These are phyloP conservation scores for Stemphylium lycopersici DNA, from an alignment of 2,329 filamentous ascomycete species.

Conservation along the genomic window DNA sequence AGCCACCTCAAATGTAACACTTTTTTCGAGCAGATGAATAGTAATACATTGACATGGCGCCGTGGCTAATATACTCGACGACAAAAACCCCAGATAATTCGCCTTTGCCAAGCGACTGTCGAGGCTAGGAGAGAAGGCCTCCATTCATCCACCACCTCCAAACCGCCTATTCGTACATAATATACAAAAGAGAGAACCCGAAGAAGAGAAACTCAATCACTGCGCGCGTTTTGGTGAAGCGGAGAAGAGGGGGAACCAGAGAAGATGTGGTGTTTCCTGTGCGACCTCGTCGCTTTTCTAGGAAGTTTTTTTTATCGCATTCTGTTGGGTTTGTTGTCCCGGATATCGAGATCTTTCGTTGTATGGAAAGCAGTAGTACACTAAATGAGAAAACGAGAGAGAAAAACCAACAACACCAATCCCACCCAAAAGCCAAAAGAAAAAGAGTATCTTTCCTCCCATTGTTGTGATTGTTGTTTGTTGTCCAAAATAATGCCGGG, in stretches of 20 bases:
- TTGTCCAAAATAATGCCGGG: slow-evolving; percentile 28
- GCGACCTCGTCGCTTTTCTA: slow-evolving; percentile 30
- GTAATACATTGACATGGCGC: no score
- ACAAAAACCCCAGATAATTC: no score
- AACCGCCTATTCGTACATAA: neutral
- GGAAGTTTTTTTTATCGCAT: slow-evolving; percentile 31
- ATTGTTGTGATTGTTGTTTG: neutral
- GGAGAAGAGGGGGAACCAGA: neutral
- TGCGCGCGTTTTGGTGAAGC: neutral
- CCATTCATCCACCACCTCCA: neutral
- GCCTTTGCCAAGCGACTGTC: no score
- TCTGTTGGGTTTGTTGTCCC: slow-evolving; percentile 25
- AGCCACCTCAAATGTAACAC: no score
- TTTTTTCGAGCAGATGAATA: no score
- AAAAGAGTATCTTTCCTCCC: slow-evolving; percentile 16
- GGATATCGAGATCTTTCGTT: slow-evolving; percentile 27
- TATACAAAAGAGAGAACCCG: neutral
- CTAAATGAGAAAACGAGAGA: slow-evolving; percentile 5
- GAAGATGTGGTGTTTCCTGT: slow-evolving; percentile 13
- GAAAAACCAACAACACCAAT: no score
- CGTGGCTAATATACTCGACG: no score
- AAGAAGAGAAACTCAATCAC: slow-evolving; percentile 1
- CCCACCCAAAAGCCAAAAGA: neutral
- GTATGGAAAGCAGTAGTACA: slow-evolving; percentile 29
- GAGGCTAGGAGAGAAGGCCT: no score